Evolutionary conservation across 2,329 filamentous ascomycete species (phyloP).

Genomic region (Moelleriella libera): DNA sequence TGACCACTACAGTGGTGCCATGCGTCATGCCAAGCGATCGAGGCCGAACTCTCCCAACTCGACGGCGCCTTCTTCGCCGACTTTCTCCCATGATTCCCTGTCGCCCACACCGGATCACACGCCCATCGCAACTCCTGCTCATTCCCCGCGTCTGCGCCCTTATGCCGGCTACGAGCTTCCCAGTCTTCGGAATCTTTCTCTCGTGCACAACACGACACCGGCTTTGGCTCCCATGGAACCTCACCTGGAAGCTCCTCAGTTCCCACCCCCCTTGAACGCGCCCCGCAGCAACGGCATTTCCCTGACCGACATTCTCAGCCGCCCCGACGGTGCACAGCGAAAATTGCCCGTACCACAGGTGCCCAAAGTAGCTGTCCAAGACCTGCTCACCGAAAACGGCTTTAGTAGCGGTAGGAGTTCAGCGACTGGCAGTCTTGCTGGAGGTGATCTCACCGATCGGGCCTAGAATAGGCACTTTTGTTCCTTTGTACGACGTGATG

Average conservation of each 20-base stretch:
- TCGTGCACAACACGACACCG: conserved; percentile 38
- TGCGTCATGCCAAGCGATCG: conserved; percentile 73
- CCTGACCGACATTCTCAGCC: conserved; percentile 85
- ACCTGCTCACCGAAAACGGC: conserved; percentile 57
- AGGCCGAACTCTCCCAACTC: conserved; percentile 89
- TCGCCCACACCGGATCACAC: conserved; percentile 96
- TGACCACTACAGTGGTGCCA: conserved; percentile 55
- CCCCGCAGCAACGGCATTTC: conserved; percentile 53
- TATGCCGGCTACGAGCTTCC: conserved; percentile 70
- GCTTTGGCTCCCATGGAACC: conserved; percentile 46
- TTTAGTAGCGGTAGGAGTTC: conserved; percentile 65
- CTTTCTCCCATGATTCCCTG: conserved; percentile 88
- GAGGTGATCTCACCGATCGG: conserved; percentile 51
- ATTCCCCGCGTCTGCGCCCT: conserved; percentile 81
- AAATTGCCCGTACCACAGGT: conserved; percentile 85
- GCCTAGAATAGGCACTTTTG: conserved; percentile 17
- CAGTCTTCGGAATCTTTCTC: conserved; percentile 55
- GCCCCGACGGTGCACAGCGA: conserved; percentile 71
- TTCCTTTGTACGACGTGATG: conserved; percentile 22
- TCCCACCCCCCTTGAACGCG: conserved; percentile 31
- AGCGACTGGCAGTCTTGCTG: conserved; percentile 62
- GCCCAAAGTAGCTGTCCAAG: conserved; percentile 79
- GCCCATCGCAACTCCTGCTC: conserved; percentile 91
- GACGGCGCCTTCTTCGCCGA: conserved; percentile 88
- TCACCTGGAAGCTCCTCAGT: conserved; percentile 29